Evolutionary conservation across 169 alveolate species (phyloP).

Genomic region (Perkinsus olseni): DNA sequence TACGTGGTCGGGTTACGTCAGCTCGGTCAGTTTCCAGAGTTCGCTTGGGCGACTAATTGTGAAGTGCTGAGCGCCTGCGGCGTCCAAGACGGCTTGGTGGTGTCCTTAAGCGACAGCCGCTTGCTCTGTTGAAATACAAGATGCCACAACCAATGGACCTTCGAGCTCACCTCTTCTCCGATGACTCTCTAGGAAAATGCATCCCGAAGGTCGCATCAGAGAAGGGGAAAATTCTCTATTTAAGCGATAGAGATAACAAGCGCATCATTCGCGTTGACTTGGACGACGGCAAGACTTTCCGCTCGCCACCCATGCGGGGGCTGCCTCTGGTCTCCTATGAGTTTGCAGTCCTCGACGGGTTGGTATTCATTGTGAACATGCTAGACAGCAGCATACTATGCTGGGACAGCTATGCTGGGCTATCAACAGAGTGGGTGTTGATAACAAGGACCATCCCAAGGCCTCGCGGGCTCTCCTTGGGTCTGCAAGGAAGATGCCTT

Average conservation of each 20-base stretch:
- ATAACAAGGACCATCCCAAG: not conserved
- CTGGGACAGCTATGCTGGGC: not conserved
- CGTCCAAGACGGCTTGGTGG: not conserved
- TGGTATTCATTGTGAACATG: not conserved
- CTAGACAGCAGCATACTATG: not conserved
- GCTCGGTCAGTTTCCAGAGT: not conserved
- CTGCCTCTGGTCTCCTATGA: not conserved
- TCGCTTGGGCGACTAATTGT: not conserved
- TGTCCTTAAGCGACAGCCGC: not conserved
- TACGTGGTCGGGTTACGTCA: not conserved
- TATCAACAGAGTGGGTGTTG: not conserved
- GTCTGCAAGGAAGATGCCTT: not conserved
- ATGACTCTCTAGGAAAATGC: not conserved
- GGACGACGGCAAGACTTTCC: not conserved
- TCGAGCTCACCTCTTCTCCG: not conserved
- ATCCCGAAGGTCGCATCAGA: not conserved
- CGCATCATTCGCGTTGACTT: not conserved
- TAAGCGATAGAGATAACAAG: not conserved
- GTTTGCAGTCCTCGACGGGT: not conserved
- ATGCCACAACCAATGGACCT: not conserved
- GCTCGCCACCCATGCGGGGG: not conserved
- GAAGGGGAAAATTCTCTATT: not conserved
- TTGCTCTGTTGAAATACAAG: not conserved
- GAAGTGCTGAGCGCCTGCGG: not conserved
- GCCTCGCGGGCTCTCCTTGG: not conserved